Evolutionary conservation across 768 basidiomycete species (phyloP).

Genomic region (Cystofilobasidium ferigula): DNA sequence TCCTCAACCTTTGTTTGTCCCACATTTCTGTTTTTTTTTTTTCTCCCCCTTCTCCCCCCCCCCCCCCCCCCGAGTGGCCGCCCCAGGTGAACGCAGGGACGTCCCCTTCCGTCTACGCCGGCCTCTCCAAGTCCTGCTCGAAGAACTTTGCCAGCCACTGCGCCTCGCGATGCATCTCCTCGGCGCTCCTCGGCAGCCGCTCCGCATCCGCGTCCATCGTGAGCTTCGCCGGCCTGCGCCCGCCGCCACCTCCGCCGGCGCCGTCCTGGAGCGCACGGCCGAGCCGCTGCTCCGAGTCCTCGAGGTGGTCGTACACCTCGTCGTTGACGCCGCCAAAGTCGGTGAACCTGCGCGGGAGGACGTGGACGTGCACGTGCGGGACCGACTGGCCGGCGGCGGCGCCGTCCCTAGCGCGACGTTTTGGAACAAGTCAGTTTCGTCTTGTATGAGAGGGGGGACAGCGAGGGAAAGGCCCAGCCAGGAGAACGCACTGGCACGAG

Average conservation of each 20-base stretch:
- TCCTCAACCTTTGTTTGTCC: no score
- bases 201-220: conserved; percentile 60
- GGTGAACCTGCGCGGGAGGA: conserved; percentile 64
- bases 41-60: no score
- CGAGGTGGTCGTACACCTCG: conserved; percentile 55
- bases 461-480: background rate
- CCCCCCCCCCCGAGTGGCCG: no score
- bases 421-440: background rate
- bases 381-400: conserved; percentile 70
- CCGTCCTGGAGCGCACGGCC: conserved; percentile 31
- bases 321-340: conserved; percentile 42
- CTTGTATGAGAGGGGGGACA: background rate
- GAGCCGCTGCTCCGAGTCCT: conserved; percentile 41
- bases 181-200: conserved; percentile 49
- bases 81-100: no score
- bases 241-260: background rate
- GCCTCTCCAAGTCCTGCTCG: conserved; percentile 12
- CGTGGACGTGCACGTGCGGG: conserved; percentile 94
- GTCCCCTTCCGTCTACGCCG: no score
- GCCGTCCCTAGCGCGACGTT: conserved; percentile 54
- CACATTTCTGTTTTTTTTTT: no score
- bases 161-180: conserved; percentile 76
- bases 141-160: conserved; percentile 56
- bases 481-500: conserved; percentile 60
- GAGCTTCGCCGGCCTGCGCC: conserved; percentile 33